Evolutionary conservation across 345 rosid genomes (phyloP), one percentile per base, ranked within the genome.

Genomic region (Passiflora organensis): DNA sequence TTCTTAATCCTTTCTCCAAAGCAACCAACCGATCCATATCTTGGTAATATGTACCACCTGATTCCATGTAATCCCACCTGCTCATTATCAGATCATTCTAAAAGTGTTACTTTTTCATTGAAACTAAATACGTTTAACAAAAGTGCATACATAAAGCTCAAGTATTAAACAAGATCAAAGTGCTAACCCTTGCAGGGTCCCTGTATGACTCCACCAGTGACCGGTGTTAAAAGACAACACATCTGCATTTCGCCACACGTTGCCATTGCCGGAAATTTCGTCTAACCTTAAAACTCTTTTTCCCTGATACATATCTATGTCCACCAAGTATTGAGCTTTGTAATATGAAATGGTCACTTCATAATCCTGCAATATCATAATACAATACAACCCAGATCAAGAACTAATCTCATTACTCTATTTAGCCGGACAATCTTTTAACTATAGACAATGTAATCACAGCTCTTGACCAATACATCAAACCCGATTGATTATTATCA

Each of bases 11-110:
- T 79, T 78, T 83, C 69, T 80, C 81, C 78, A 89, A 53, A 19
- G 99, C 99, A 42, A 64, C 73, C 64, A 80, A 60, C 10, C 97
- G 82, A 64, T 89, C 91, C 89, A 89, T 86, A 80, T 93, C 99
- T 47, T 59, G 66, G 75, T 89, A 93, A 63, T 74, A 73, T 15
- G 56, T 68, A 13, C 91, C 91, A 39, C 78, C 89, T 47, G 86
- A 74, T 68, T 84, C 87, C 70, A 93, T 93, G 67, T 81, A 74
- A 73, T 89, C 95, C 99, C 99, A 93, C 72, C 97, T 93, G 91
- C 72, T 54, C 45, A 50, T 43, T 42, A 13, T 24, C 42, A 48
- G 6, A 37, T 18, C 57, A 39, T 38, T 25, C 45, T 11, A 37
- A 1, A 11, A 18, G 10, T 52, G 25, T 52, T 32, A 32, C 43